phyloP scores from a whole-genome alignment of 106 monocot genomes.

The Cymbidium sinense region DNA sequence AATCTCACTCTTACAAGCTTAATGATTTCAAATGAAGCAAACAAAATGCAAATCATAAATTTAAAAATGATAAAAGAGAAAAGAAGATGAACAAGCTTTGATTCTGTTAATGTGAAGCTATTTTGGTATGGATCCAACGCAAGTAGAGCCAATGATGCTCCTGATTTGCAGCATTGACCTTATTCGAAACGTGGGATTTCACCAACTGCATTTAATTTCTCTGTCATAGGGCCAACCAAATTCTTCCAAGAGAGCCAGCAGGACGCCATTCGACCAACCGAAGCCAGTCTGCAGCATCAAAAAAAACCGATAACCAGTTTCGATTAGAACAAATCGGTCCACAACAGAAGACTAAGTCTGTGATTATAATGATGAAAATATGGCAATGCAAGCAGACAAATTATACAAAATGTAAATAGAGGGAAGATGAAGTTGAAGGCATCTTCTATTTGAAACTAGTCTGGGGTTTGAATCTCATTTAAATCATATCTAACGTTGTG shows the following conservation, averaged over 20 bases:
- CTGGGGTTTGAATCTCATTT: too few species aligned
- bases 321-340: neutral
- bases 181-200: neutral
- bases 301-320: neutral
- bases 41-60: neutral
- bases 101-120: neutral
- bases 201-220: constrained; percentile 28
- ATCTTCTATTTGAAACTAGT: too few species aligned
- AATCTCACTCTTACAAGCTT: too few species aligned
- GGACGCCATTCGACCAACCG: constrained; percentile 98
- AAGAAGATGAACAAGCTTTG: neutral
- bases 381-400: neutral
- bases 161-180: neutral
- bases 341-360: neutral
- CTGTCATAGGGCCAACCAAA: constrained; percentile 83
- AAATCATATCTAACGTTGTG: too few species aligned
- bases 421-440: too few species aligned
- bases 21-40: too few species aligned
- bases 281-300: constrained; percentile 74
- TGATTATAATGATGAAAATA: neutral
- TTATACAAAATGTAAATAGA: neutral
- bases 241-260: constrained; percentile 76
- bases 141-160: neutral
- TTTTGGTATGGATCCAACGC: neutral
- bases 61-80: neutral